A percentile compares a stretch with the other conserved stretches of the same genome.
phyloP scores from a whole-genome alignment of 306 rosid genomes.

The Dalbergia cultrata region DNA sequence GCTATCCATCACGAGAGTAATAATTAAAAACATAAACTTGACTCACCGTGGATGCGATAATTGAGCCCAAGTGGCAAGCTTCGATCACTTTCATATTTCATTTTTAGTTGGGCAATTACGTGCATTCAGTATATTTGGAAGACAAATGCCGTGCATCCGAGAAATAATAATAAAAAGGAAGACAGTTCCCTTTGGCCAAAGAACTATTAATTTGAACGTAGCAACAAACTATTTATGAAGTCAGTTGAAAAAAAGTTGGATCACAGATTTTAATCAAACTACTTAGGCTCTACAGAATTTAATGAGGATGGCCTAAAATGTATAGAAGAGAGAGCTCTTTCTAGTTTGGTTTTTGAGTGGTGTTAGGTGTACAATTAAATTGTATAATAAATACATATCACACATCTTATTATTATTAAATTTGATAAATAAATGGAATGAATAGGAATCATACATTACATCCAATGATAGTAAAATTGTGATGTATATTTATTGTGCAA shows the following conservation, averaged over 20 bases:
- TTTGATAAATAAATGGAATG: too few species aligned
- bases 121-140: background rate
- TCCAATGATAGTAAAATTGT: too few species aligned
- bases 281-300: background rate
- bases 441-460: too few species aligned
- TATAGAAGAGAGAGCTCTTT: background rate
- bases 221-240: slow-evolving; percentile 2
- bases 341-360: background rate
- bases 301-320: background rate
- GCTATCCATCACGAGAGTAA: background rate
- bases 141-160: background rate
- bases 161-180: background rate
- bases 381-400: too few species aligned
- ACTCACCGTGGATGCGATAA: background rate
- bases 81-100: slow-evolving; percentile 7
- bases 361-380: too few species aligned
- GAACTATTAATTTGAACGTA: background rate
- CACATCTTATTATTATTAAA: too few species aligned
- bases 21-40: background rate
- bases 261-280: background rate
- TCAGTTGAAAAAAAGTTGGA: background rate
- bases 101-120: background rate
- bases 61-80: background rate
- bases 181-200: background rate
- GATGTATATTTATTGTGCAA: too few species aligned